A percentile compares a stretch with the other conserved stretches of the same genome.
Evolutionary conservation across 2,329 filamentous ascomycete genomes (phyloP).

Genomic region (Ceratocystis ficicola): DNA sequence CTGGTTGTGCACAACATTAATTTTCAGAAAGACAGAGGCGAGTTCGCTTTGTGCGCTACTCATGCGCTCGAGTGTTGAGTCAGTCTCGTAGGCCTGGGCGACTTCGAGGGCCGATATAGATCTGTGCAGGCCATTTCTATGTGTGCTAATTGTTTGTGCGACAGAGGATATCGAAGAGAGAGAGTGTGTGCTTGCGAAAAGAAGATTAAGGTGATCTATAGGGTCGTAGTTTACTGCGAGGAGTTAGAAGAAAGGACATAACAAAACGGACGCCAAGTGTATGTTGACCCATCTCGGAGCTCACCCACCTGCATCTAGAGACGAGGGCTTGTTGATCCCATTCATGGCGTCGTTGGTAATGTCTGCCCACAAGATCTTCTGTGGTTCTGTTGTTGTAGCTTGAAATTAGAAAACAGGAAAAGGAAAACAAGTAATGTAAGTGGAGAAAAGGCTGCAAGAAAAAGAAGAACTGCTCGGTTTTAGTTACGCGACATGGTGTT

Average conservation of each 20-base stretch:
- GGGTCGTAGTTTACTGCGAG: slow-evolving; percentile 67
- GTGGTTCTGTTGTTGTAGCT: neutral
- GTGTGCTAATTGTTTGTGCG: slow-evolving; percentile 57
- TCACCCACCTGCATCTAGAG: slow-evolving; percentile 39
- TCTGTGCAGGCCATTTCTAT: slow-evolving; percentile 70
- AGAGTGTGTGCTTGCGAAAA: slow-evolving; percentile 82
- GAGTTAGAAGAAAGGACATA: slow-evolving; percentile 24
- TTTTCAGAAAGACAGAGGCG: slow-evolving; percentile 80
- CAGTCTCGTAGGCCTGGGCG: slow-evolving; percentile 71
- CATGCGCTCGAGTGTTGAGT: slow-evolving; percentile 81
- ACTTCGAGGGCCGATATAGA: slow-evolving; percentile 63
- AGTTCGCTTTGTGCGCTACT: slow-evolving; percentile 83
- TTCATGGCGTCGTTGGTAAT: slow-evolving; percentile 14
- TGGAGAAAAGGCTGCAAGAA: neutral
- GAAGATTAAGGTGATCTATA: slow-evolving; percentile 79
- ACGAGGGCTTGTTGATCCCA: slow-evolving; percentile 29
- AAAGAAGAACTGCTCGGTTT: neutral
- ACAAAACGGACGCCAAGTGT: slow-evolving; percentile 9
- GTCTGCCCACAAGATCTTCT: neutral
- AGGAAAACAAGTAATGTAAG: neutral
- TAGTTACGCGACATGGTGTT: neutral
- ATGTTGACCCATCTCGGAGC: slow-evolving; percentile 12
- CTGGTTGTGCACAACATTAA: slow-evolving; percentile 79
- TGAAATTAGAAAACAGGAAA: neutral
- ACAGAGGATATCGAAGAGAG: slow-evolving; percentile 65